Conservation (phyloP, 768 basidiomycete genomes). For the Psilocybe tampanensis region DNA sequence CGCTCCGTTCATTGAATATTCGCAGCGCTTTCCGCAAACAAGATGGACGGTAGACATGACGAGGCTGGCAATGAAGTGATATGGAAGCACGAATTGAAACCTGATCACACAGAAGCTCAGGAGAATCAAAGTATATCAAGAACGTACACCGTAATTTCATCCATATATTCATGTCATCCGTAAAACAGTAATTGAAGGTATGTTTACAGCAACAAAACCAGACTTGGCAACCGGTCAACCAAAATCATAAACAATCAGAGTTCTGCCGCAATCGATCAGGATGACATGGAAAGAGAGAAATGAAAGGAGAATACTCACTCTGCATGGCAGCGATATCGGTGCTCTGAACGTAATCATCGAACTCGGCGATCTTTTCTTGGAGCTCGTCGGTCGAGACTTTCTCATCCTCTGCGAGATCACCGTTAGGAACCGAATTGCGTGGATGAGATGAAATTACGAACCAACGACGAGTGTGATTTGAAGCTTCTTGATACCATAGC, state of each 20-base stretch:
- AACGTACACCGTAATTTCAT: not conserved
- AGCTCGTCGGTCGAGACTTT: constrained; percentile 91
- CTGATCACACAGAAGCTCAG: not conserved
- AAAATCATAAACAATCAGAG: constrained; percentile 14
- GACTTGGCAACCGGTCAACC: not conserved
- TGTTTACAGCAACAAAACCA: constrained; percentile 14
- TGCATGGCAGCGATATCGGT: constrained; percentile 93
- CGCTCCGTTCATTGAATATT: not conserved
- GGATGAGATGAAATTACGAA: constrained; percentile 26
- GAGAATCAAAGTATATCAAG: not conserved
- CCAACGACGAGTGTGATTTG: constrained; percentile 67
- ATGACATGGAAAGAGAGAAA: not conserved
- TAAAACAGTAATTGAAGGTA: constrained; percentile 10
- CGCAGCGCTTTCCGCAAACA: not conserved
- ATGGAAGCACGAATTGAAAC: not conserved
- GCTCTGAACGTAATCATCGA: constrained; percentile 90
- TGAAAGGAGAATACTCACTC: constrained; percentile 51
- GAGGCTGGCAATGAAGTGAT: too few species aligned
- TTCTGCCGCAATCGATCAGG: constrained; percentile 18
- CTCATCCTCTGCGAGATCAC: constrained; percentile 76
- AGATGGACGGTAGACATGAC: too few species aligned
- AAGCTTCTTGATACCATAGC: constrained; percentile 91
- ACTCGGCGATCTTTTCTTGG: constrained; percentile 86
- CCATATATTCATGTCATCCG: constrained; percentile 4
- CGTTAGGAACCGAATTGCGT: constrained; percentile 3